These are phyloP conservation scores for Bipolaris bicolor DNA, from an alignment of 2,329 filamentous ascomycete species.

Conservation along the genomic window DNA sequence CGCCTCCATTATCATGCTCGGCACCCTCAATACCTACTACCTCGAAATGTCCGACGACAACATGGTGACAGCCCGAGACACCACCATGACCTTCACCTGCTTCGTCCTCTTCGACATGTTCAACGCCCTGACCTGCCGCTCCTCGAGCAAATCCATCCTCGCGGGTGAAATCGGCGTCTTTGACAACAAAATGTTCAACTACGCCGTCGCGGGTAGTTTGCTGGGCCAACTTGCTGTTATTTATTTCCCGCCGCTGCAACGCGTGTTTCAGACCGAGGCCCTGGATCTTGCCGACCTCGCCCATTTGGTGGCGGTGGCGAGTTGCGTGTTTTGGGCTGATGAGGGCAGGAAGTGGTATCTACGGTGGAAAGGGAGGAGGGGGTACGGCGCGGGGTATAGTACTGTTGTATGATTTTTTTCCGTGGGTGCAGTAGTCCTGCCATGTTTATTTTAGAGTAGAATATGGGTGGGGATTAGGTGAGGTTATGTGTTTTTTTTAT, in stretches of 20 bases:
- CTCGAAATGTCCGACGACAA: constrained; percentile 88
- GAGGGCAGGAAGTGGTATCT: constrained; percentile 76
- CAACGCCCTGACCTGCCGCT: constrained; percentile 92
- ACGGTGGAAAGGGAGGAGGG: constrained; percentile 52
- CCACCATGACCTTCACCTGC: constrained; percentile 98
- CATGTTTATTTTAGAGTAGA: background rate
- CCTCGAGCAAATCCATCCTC: constrained; percentile 86
- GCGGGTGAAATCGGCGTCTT: constrained; percentile 82
- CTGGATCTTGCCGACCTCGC: constrained; percentile 76
- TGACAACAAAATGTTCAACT: constrained; percentile 94
- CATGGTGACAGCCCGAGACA: constrained; percentile 87
- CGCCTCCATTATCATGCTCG: constrained; percentile 86
- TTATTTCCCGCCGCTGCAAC: constrained; percentile 91
- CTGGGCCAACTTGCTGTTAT: constrained; percentile 89
- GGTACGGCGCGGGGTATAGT: constrained; percentile 47
- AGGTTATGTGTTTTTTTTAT: no score
- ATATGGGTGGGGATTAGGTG: background rate
- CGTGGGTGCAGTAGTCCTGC: background rate
- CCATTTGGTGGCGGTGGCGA: constrained; percentile 75
- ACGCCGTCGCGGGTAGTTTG: constrained; percentile 85
- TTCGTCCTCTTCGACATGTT: constrained; percentile 99
- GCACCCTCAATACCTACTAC: constrained; percentile 89
- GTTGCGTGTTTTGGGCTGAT: constrained; percentile 93
- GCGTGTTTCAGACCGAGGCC: constrained; percentile 94
- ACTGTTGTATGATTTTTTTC: constrained; percentile 42